phyloP scores from a whole-genome alignment of 2,329 filamentous ascomycete genomes.

The Hymenoscyphus linearis region DNA sequence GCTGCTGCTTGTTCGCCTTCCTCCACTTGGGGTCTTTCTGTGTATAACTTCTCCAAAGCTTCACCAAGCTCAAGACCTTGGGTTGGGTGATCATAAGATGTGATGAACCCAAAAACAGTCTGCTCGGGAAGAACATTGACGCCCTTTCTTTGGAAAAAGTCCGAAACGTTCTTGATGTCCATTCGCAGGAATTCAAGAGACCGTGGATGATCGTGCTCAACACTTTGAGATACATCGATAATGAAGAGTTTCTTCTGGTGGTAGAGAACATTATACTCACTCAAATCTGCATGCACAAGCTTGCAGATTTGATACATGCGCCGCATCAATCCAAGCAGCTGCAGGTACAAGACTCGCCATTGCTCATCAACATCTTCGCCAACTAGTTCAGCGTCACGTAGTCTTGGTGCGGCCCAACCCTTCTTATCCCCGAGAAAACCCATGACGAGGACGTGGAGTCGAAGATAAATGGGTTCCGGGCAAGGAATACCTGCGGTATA shows the following conservation, averaged over 20 bases:
- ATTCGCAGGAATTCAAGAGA: constrained; percentile 92
- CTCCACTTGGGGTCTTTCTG: constrained; percentile 49
- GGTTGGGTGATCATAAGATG: constrained; percentile 51
- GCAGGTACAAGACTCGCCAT: constrained; percentile 75
- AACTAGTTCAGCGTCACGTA: constrained; percentile 77
- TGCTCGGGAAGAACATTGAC: constrained; percentile 78
- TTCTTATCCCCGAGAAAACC: constrained; percentile 82
- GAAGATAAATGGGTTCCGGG: constrained; percentile 82
- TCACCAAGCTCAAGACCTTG: constrained; percentile 57
- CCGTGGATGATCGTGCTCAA: constrained; percentile 92
- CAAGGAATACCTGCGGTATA: constrained; percentile 80
- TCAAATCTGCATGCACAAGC: constrained; percentile 92
- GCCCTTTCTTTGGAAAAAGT: constrained; percentile 84
- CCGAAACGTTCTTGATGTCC: constrained; percentile 95
- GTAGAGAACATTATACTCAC: constrained; percentile 97
- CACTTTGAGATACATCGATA: constrained; percentile 96
- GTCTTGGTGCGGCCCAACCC: constrained; percentile 80
- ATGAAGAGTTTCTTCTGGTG: constrained; percentile 78
- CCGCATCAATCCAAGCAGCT: constrained; percentile 84
- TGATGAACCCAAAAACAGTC: constrained; percentile 80
- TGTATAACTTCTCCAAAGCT: constrained; percentile 63
- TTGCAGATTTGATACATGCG: constrained; percentile 87
- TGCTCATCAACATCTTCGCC: constrained; percentile 62
- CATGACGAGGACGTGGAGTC: constrained; percentile 95
- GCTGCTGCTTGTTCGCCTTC: constrained; percentile 47